Evolutionary conservation across 352 stramenopile species (phyloP).

Genomic region (Pythium sukuiense): DNA sequence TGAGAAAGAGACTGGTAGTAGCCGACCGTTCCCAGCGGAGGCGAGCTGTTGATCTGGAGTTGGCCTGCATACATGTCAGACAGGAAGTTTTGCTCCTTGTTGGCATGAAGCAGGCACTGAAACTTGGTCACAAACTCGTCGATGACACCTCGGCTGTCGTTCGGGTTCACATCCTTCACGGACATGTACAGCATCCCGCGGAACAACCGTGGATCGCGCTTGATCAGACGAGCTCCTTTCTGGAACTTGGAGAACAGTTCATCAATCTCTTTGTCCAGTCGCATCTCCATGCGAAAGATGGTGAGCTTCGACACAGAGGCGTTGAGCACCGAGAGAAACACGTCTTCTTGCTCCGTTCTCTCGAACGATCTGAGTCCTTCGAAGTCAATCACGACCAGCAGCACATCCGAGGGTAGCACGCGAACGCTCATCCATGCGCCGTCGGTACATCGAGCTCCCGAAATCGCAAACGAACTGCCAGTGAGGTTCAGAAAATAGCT

Average conservation of each 20-base stretch:
- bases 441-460: conserved; percentile 60
- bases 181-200: conserved; percentile 64
- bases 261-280: conserved; percentile 76
- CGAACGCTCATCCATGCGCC: conserved; percentile 65
- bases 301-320: conserved; percentile 71
- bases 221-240: conserved; percentile 61
- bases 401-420: conserved; percentile 35
- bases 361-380: conserved; percentile 77
- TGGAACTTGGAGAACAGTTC: conserved; percentile 68
- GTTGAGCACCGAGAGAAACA: conserved; percentile 74
- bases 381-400: conserved; percentile 78
- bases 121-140: conserved; percentile 59
- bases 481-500: conserved; percentile 82
- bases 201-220: conserved; percentile 57
- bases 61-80: conserved; percentile 63
- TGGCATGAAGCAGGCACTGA: conserved; percentile 42
- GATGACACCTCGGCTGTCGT: conserved; percentile 50
- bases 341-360: conserved; percentile 70
- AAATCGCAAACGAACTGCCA: conserved; percentile 70
- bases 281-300: conserved; percentile 78
- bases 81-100: conserved; percentile 67
- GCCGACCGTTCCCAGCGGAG: conserved; percentile 56
- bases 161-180: conserved; percentile 75
- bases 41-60: conserved; percentile 64
- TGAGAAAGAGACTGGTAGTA: conserved; percentile 66